Evolutionary conservation across 176 grass and related monocot species (phyloP), one percentile per base, ranked within the genome.

Genomic region (Paspalum notatum): DNA sequence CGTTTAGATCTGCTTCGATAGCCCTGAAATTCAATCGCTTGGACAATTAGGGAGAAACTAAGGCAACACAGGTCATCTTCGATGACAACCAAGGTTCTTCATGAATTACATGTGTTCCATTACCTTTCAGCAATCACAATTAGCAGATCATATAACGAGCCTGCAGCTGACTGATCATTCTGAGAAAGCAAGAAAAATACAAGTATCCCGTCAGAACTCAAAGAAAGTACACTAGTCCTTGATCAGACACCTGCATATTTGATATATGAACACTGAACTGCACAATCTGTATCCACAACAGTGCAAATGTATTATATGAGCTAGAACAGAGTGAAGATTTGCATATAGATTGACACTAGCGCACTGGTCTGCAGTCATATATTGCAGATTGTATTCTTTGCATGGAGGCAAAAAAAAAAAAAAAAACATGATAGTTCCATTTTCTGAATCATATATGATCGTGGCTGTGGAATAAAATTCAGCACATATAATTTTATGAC

Each of bases 71-170:
- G 22, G 24, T 38, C 11, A 67, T 38, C 5, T 16, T 64, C 9
- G 11, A 42, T 18, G 25, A 42, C 51, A 66, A 53, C 4, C 5
- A 45, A 26, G n/a, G 13, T 26, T 40, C 7, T 68, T 27, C 18
- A 62, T 45, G 12, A 62, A 15, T 18, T 66, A 10, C 40, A 52
- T 77, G 24, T 46, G 32, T 75, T 26, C 25, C 11, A 26, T 60
- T 60, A 87, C 85, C 79, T 63, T 70, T 77, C 55, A 40, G 22
- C 72, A 5, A 87, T 71, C 55, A 15, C 15, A 22, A 56, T 20
- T 62, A 87, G 32, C 56, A 63, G 47, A 9, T 51, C 56, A 15
- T 55, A 44, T 12, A 77, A 10, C 3, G 72, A 55, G 39, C 21
- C 46, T 5, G 8, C 21, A 69, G 20, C n/a, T 20, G 72, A 54